Evolutionary conservation across 2,329 filamentous ascomycete species (phyloP).

Genomic region (Colletotrichum lentis): DNA sequence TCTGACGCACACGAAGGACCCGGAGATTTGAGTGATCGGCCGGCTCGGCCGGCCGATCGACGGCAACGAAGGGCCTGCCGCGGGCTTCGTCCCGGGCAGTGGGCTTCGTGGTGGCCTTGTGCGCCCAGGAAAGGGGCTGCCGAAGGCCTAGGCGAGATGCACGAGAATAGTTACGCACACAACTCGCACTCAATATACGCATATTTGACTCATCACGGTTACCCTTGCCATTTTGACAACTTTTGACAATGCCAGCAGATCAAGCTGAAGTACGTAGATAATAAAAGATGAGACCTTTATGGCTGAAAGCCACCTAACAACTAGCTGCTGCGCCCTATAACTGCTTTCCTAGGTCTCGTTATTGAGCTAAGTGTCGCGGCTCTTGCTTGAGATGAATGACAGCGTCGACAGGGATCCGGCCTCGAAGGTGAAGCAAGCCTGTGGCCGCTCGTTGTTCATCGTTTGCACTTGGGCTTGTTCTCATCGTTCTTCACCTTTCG

Average conservation of each 20-base stretch:
- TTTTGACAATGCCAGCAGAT: conserved; percentile 14
- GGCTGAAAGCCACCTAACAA: neutral
- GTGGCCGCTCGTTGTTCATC: conserved; percentile 59
- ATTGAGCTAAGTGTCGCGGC: conserved; percentile 2
- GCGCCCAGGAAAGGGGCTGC: too few species aligned
- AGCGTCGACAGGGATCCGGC: conserved; percentile 21
- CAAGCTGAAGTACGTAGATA: neutral
- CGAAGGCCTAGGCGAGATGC: too few species aligned
- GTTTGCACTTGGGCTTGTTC: conserved; percentile 60
- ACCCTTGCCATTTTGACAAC: too few species aligned
- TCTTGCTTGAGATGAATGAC: conserved; percentile 18
- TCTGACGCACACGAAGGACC: too few species aligned
- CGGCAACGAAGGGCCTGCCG: too few species aligned
- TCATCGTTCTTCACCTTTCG: conserved; percentile 67
- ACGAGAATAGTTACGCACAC: too few species aligned
- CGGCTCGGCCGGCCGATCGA: too few species aligned
- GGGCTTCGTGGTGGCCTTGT: too few species aligned
- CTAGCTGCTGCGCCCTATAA: neutral
- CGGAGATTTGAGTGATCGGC: too few species aligned
- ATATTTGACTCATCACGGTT: too few species aligned
- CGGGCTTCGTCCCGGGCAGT: too few species aligned
- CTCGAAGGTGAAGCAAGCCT: conserved; percentile 29
- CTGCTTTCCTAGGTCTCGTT: neutral
- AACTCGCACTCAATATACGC: too few species aligned
- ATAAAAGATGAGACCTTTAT: conserved; percentile 14